phyloP scores from a whole-genome alignment of 2,329 filamentous ascomycete species.

The Curvularia eragrostidis region DNA sequence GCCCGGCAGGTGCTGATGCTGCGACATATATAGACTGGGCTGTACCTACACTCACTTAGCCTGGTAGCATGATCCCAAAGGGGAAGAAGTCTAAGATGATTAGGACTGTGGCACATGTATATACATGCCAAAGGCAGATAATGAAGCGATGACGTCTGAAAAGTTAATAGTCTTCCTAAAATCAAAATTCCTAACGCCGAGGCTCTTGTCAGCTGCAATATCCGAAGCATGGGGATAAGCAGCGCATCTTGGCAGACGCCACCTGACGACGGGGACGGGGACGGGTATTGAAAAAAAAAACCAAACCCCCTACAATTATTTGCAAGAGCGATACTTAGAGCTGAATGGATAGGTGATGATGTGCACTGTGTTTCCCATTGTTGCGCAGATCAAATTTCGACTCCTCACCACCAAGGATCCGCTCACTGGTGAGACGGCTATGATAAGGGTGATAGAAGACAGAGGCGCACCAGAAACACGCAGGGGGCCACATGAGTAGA shows the following conservation, averaged over 20 bases:
- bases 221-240: slow-evolving; percentile 3
- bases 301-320: not conserved
- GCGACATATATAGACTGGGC: slow-evolving; percentile 49
- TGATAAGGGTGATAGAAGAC: not conserved
- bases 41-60: slow-evolving; percentile 42
- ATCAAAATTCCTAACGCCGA: not conserved
- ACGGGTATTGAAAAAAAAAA: not conserved
- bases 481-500: not conserved
- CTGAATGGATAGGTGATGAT: not conserved
- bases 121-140: slow-evolving; percentile 12
- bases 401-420: slow-evolving; percentile 19
- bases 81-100: not conserved
- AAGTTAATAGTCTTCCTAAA: not conserved
- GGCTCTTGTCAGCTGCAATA: not conserved
- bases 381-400: slow-evolving; percentile 1
- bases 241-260: not conserved
- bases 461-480: not conserved
- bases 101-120: slow-evolving; percentile 15
- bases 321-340: not conserved
- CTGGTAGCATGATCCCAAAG: not conserved
- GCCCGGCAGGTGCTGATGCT: slow-evolving; percentile 39
- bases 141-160: slow-evolving; percentile 3
- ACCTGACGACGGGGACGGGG: not conserved
- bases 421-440: not conserved
- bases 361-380: not conserved